Conservation (phyloP, 495 filamentous ascomycete species). For the Penicillium turbatum region DNA sequence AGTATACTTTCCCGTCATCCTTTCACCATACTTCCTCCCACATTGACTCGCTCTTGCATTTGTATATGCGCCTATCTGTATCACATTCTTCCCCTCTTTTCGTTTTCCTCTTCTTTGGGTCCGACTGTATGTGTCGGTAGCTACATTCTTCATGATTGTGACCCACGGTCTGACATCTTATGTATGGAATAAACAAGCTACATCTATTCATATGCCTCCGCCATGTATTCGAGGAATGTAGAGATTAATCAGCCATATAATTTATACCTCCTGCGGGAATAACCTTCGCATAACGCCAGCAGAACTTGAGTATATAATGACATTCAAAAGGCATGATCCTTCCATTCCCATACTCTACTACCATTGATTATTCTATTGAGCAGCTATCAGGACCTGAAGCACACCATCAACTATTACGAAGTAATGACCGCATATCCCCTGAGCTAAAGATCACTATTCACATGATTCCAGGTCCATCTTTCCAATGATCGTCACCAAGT, state of each 20-base stretch:
- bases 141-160: not conserved
- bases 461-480: not conserved
- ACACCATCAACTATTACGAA: no score
- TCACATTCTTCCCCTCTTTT: not conserved
- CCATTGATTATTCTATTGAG: no score
- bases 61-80: not conserved
- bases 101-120: not conserved
- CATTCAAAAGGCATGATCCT: no score
- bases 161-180: not conserved
- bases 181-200: not conserved
- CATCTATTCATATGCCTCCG: not conserved
- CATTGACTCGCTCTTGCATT: not conserved
- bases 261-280: no score
- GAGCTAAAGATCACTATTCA: slow-evolving; percentile 22
- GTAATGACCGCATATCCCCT: not conserved
- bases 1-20: not conserved
- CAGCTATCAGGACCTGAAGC: no score
- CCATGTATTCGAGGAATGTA: no score
- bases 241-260: no score
- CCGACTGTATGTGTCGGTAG: not conserved
- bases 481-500: not conserved
- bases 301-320: no score
- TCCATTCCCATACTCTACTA: no score
- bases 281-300: no score
- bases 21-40: not conserved